phyloP scores from a whole-genome alignment of 768 basidiomycete genomes.

The Serendipita sp. region DNA sequence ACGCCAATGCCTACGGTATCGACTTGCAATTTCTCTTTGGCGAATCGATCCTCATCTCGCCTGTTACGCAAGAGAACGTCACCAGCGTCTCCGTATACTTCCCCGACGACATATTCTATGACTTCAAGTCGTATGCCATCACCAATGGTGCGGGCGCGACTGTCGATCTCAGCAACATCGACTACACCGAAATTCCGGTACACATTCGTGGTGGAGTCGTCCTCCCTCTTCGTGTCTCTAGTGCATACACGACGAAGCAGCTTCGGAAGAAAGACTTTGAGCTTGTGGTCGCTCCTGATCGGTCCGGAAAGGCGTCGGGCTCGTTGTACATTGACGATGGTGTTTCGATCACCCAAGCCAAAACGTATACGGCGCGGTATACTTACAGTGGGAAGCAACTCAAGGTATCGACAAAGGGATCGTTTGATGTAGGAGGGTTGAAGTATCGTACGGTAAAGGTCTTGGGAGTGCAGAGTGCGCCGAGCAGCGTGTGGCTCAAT shows the following conservation, averaged over 20 bases:
- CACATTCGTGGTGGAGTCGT: slow-evolving; percentile 57
- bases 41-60: slow-evolving; percentile 53
- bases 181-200: slow-evolving; percentile 55
- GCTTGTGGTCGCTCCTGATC: background rate
- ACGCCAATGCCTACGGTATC: slow-evolving; percentile 43
- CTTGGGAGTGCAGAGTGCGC: background rate
- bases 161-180: slow-evolving; percentile 36
- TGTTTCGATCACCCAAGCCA: background rate
- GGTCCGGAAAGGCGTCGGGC: slow-evolving; percentile 1
- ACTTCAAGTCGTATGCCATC: slow-evolving; percentile 31
- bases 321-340: slow-evolving; percentile 8
- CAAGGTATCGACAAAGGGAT: background rate
- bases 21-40: slow-evolving; percentile 63
- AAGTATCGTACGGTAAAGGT: background rate
- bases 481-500: background rate
- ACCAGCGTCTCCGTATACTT: slow-evolving; percentile 45
- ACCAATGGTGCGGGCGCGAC: slow-evolving; percentile 27
- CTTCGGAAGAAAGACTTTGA: background rate
- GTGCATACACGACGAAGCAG: slow-evolving; percentile 3
- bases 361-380: background rate
- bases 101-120: background rate
- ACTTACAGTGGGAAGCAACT: background rate
- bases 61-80: slow-evolving; percentile 52
- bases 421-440: background rate
- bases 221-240: slow-evolving; percentile 35